Conservation (phyloP, 2,329 filamentous ascomycete species). For the Fusarium agapanthi region DNA sequence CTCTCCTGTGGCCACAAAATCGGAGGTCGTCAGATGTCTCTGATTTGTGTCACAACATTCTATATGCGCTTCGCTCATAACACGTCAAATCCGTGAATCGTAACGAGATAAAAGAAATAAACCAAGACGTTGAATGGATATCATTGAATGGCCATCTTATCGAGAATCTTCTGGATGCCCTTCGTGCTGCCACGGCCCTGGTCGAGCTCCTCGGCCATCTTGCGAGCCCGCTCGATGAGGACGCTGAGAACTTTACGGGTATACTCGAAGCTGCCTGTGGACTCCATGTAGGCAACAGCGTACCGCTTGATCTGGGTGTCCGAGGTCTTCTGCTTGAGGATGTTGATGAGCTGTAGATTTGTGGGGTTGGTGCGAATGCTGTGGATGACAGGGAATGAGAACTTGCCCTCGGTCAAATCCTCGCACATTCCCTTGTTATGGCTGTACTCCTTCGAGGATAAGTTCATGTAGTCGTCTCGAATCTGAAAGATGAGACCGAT, state of each 20-base stretch:
- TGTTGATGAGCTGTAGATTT: constrained; percentile 86
- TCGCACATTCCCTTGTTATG: constrained; percentile 94
- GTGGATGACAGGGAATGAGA: constrained; percentile 95
- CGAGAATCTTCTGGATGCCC: constrained; percentile 72
- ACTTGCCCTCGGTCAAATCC: constrained; percentile 96
- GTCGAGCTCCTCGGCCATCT: constrained; percentile 71
- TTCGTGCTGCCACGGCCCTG: constrained; percentile 63
- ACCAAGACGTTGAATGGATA: not conserved
- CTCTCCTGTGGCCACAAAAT: constrained; percentile 16
- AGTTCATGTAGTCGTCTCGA: constrained; percentile 92
- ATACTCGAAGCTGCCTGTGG: constrained; percentile 89
- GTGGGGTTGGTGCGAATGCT: constrained; percentile 80
- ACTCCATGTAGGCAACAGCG: constrained; percentile 90
- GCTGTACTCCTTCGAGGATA: constrained; percentile 77
- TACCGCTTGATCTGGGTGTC: constrained; percentile 92
- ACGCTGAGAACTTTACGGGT: constrained; percentile 73
- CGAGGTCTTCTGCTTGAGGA: constrained; percentile 86
- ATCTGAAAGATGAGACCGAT: constrained; percentile 91
- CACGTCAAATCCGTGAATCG: constrained; percentile 27
- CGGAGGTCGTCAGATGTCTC: constrained; percentile 11
- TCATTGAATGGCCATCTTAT: constrained; percentile 64
- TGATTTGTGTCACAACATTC: constrained; percentile 36
- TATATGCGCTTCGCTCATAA: constrained; percentile 40
- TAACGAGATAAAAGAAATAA: not conserved
- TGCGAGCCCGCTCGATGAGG: constrained; percentile 70